Evolutionary conservation across 2,329 filamentous ascomycete genomes (phyloP).

Genomic region (Curvularia eragrostidis): DNA sequence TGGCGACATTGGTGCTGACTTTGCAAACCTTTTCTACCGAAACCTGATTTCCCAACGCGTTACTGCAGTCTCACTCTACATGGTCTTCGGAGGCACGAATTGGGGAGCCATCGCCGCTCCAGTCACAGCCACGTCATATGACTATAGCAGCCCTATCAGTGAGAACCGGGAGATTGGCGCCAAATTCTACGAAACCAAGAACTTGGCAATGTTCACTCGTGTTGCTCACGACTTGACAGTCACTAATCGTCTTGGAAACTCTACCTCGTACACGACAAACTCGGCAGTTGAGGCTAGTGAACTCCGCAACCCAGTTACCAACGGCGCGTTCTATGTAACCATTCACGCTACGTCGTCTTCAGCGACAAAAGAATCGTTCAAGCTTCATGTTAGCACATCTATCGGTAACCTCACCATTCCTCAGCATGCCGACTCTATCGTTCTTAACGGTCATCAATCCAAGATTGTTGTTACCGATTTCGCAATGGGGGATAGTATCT

Average conservation of each 20-base stretch:
- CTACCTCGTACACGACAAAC: conserved; percentile 61
- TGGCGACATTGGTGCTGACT: conserved; percentile 63
- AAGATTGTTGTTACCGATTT: conserved; percentile 70
- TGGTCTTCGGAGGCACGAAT: conserved; percentile 70
- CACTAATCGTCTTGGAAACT: conserved; percentile 59
- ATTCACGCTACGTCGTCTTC: conserved; percentile 63
- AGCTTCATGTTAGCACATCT: conserved; percentile 63
- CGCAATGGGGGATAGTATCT: conserved; percentile 58
- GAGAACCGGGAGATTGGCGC: conserved; percentile 64
- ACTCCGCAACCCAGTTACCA: conserved; percentile 65
- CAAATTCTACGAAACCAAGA: conserved; percentile 70
- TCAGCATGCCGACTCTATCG: conserved; percentile 56
- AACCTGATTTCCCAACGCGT: conserved; percentile 67
- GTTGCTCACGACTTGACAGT: conserved; percentile 64
- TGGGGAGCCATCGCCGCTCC: conserved; percentile 67
- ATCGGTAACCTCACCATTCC: conserved; percentile 62
- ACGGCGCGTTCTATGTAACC: conserved; percentile 65
- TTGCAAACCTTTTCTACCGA: conserved; percentile 69
- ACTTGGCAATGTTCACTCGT: conserved; percentile 66
- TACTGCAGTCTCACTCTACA: conserved; percentile 67
- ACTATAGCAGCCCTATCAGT: conserved; percentile 68
- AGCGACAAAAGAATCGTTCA: conserved; percentile 60
- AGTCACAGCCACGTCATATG: conserved; percentile 66
- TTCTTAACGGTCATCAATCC: conserved; percentile 66
- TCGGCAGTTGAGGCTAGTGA: conserved; percentile 61